Evolutionary conservation across 2,329 filamentous ascomycete genomes (phyloP).

Genomic region (Madurella mycetomatis): DNA sequence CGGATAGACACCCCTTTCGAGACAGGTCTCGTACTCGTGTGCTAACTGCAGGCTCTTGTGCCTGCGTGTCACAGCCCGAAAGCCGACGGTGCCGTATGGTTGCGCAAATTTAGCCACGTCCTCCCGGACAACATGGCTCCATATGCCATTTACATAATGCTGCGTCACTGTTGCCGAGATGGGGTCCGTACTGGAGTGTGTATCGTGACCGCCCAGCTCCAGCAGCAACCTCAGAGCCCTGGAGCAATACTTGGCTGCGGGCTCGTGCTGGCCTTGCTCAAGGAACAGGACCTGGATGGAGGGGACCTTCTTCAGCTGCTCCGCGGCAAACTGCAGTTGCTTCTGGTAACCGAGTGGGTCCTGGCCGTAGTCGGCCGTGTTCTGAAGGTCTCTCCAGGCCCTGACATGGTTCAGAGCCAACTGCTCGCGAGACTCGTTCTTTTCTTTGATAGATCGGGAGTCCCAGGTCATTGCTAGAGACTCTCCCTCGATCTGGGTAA

Average conservation of each 20-base stretch:
- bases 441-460: slow-evolving; percentile 33
- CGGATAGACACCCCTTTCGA: slow-evolving; percentile 46
- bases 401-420: slow-evolving; percentile 37
- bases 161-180: slow-evolving; percentile 31
- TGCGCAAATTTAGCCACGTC: slow-evolving; percentile 35
- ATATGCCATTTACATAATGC: slow-evolving; percentile 52
- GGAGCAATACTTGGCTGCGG: slow-evolving; percentile 45
- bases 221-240: slow-evolving; percentile 40
- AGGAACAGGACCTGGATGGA: slow-evolving; percentile 51
- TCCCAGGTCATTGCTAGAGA: slow-evolving; percentile 46
- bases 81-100: slow-evolving; percentile 23
- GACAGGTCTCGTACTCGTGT: slow-evolving; percentile 49
- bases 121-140: slow-evolving; percentile 41
- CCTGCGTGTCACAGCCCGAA: slow-evolving; percentile 42
- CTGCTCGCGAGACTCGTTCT: slow-evolving; percentile 32
- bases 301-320: slow-evolving; percentile 47
- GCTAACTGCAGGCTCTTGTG: slow-evolving; percentile 56
- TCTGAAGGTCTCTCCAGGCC: slow-evolving; percentile 44
- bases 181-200: slow-evolving; percentile 19
- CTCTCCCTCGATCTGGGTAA: slow-evolving; percentile 54
- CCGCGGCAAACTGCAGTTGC: slow-evolving; percentile 45
- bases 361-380: slow-evolving; percentile 35
- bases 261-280: slow-evolving; percentile 51
- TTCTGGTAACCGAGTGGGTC: slow-evolving; percentile 50
- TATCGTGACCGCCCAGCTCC: slow-evolving; percentile 31